Base-by-base conservation (phyloP, 371 early-diverging fungal genomes). In the Conidiobolus incongruus region DNA sequence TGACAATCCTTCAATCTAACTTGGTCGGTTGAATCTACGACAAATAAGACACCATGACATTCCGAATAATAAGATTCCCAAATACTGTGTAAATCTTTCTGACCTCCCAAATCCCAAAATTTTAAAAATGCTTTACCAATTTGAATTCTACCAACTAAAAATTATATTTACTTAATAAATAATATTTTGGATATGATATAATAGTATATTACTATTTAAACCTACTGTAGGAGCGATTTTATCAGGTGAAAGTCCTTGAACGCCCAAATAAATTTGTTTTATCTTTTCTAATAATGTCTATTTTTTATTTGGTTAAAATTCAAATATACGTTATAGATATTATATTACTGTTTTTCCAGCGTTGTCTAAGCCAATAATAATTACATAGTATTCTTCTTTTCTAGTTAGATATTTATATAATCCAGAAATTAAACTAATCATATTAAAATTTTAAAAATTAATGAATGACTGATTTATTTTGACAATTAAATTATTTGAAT, bases 41-140 rank as follows among this genome's bases (percentile, higher is more conserved):
- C 88, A 72, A 87, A 95, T 20, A 90, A 58, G 38, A 95, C 72
- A 0, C 76, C 96, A 52, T 95, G 96, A 41, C 83, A 77, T 54
- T 89, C 91, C n/a, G 66, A 44, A 52, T 88, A 95, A 61, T 95
- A 95, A 22, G 84, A 73, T 35, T 74, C 75, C 96, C 96, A 95
- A 35, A 95, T 75, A 4, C 70, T 59, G 19, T 75, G 87, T 35
- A 95, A 60, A 44, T 90, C 92, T 1, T 59, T 54, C 49, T 90
- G 87, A 1, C 96, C 96, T 4, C 93, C 96, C 17, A 95, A 62
- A 65, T 93, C 93, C 87, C 89, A 83, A 54, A 92, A 88, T 49
- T 81, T 85, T 30, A 93, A 51, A 36, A 74, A 62, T 17, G 69
- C 54, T 24, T 60, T 65, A 30, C 53, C 52, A 33, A 81, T 63